phyloP scores from a whole-genome alignment of 768 basidiomycete genomes.

The Tephrocybe sp. region DNA sequence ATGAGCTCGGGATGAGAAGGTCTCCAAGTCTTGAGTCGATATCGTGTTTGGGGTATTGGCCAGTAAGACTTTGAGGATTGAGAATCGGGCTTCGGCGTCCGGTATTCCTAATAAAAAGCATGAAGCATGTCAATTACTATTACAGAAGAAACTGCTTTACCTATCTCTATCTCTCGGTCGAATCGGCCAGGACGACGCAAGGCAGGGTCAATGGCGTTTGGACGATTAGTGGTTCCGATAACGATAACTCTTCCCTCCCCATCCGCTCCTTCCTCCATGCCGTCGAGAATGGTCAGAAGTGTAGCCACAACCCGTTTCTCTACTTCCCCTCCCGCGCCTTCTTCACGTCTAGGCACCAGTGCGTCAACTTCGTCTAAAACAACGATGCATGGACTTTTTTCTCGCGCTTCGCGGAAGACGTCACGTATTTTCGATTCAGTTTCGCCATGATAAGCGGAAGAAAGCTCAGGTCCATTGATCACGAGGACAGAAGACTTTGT shows the following conservation, averaged over 20 bases:
- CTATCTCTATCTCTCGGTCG: conserved; percentile 95
- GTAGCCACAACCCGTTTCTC: conserved; percentile 96
- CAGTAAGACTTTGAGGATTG: conserved; percentile 86
- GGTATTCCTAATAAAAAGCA: conserved; percentile 65
- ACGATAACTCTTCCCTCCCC: conserved; percentile 74
- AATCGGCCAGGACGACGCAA: conserved; percentile 87
- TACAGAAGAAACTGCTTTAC: conserved; percentile 38
- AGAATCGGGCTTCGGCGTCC: conserved; percentile 76
- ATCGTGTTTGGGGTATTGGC: conserved; percentile 77
- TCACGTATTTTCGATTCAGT: conserved; percentile 89
- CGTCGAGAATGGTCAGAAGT: conserved; percentile 91
- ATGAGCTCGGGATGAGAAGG: conserved; percentile 77
- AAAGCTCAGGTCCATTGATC: conserved; percentile 93
- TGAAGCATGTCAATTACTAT: no score
- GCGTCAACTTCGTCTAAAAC: conserved; percentile 97
- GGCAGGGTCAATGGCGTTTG: conserved; percentile 94
- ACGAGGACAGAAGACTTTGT: conserved; percentile 86
- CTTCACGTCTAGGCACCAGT: conserved; percentile 86
- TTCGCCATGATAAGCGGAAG: conserved; percentile 95
- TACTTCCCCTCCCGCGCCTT: conserved; percentile 89
- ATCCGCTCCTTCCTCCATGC: conserved; percentile 57
- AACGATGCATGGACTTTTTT: conserved; percentile 85
- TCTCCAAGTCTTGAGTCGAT: conserved; percentile 52
- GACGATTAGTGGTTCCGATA: conserved; percentile 93
- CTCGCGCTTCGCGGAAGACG: conserved; percentile 82